Conservation (phyloP, 1,139 yeast species). For the Yamadazyma sp. region DNA sequence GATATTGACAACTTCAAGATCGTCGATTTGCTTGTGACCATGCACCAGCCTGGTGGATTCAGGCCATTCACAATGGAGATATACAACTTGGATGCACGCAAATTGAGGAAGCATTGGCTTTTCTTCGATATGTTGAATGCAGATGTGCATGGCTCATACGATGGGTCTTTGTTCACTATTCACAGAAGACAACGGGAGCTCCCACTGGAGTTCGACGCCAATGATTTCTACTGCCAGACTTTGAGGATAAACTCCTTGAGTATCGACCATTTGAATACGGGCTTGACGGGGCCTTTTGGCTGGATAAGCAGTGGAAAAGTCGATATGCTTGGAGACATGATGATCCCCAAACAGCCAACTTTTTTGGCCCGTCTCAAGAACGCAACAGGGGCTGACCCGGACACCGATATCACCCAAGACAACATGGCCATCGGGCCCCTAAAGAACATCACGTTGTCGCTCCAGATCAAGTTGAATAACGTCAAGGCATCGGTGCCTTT, state of each 20-base stretch:
- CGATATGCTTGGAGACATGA: slow-evolving; percentile 88
- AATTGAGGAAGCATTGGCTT: slow-evolving; percentile 87
- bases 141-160: slow-evolving; percentile 87
- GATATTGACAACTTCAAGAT: slow-evolving; percentile 80
- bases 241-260: slow-evolving; percentile 81
- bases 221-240: slow-evolving; percentile 56
- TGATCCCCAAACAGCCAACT: slow-evolving; percentile 61
- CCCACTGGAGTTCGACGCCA: slow-evolving; percentile 13
- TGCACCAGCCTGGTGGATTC: slow-evolving; percentile 77
- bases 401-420: background rate
- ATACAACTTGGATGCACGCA: slow-evolving; percentile 78
- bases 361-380: slow-evolving; percentile 2
- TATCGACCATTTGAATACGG: slow-evolving; percentile 86
- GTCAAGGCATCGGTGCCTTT: slow-evolving; percentile 88
- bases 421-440: slow-evolving; percentile 28
- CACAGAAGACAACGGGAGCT: slow-evolving; percentile 71
- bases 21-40: slow-evolving; percentile 81
- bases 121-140: slow-evolving; percentile 86
- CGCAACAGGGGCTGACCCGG: background rate
- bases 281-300: slow-evolving; percentile 92
- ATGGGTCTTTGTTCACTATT: slow-evolving; percentile 86
- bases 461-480: slow-evolving; percentile 75
- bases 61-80: slow-evolving; percentile 85
- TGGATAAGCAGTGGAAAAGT: slow-evolving; percentile 94
- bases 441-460: slow-evolving; percentile 49